Base-by-base conservation (phyloP, 2,329 filamentous ascomycete species). In the Septoria petroselini region DNA sequence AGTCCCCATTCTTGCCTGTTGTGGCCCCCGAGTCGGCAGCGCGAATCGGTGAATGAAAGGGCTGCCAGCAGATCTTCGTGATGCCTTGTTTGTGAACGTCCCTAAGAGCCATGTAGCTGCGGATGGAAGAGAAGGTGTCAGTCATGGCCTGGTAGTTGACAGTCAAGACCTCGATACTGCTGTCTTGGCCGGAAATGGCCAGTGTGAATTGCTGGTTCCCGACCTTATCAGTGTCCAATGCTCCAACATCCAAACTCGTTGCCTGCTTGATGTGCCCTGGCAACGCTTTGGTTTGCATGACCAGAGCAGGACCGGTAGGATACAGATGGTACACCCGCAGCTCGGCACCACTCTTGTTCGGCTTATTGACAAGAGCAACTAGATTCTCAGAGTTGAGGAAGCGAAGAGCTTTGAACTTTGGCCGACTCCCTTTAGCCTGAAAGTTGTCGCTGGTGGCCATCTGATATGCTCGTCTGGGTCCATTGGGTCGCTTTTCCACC, bases 171-270 rank as follows among this genome's bases (percentile, higher is more conserved):
- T 81, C 81, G 57, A 95, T 84, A 8, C 88, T 89, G 53, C 83
- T 82, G 67, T 94, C 87, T 60, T 86, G 85, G 7, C 85, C 85
- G 2, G 87, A 86, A 11, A 94, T 82, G 5, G 90, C 91, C 58
- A 95, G 77, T 39, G 86, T 80, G 57, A 89, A 86, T 69, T 96
- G 89, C 39, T 84, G 80, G 52, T 86, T 82, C 44, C 79, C 80
- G 43, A 81, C 73, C 1, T 77, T 70, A 14, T 78, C 73, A 0
- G 77, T 70, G 8, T 79, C 72, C 4, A 96, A 76, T 50, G 84
- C 81, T 52, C 82, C 82, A 41, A 91, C 82, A 42, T 93, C 87
- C 42, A 97, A 76, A 7, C 86, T 85, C 0, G 88, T 86, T 3
- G 87, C 86, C 48, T 87, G 84, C 50, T 84, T 84, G 54, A 93